Evolutionary conservation across 352 stramenopile species (phyloP).

Genomic region (Sclerospora graminicola): DNA sequence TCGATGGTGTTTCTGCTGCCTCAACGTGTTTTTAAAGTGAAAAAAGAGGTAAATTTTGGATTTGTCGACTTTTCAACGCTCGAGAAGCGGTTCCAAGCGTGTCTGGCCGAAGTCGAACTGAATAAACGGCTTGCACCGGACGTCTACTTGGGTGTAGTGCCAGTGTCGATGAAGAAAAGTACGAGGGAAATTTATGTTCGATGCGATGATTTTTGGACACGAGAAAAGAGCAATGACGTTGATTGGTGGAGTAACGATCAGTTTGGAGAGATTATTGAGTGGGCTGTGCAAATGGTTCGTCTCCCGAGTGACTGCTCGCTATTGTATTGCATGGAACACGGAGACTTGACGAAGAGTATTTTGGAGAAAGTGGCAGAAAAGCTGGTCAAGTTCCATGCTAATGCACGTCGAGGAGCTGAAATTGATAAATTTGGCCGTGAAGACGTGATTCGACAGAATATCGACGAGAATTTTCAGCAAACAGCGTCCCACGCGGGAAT

Average conservation of each 20-base stretch:
- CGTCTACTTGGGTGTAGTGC: conserved; percentile 60
- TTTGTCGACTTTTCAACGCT: conserved; percentile 69
- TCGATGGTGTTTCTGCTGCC: conserved; percentile 61
- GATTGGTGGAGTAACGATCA: conserved; percentile 60
- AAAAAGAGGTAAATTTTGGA: conserved; percentile 64
- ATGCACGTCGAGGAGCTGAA: conserved; percentile 34
- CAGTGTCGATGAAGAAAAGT: conserved; percentile 50
- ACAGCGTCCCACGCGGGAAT: conserved; percentile 33
- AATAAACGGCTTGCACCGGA: conserved; percentile 54
- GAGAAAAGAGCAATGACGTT: conserved; percentile 43
- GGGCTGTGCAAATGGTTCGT: conserved; percentile 62
- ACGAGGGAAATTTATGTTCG: conserved; percentile 40
- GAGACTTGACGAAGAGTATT: conserved; percentile 21
- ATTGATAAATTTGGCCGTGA: conserved; percentile 56
- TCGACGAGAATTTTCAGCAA: conserved; percentile 69
- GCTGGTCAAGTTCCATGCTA: conserved; percentile 44
- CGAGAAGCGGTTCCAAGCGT: conserved; percentile 62
- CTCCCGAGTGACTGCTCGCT: conserved; percentile 48
- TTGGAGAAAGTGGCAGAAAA: conserved; percentile 32
- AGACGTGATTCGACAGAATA: conserved; percentile 40
- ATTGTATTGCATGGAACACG: conserved; percentile 26
- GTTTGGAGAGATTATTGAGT: conserved; percentile 65
- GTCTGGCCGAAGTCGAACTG: conserved; percentile 58
- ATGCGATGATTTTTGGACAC: conserved; percentile 58
- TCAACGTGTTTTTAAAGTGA: conserved; percentile 59